Evolutionary conservation across 1,284 basidiomycete genomes (phyloP).

Genomic region (Volvariella volvacea): DNA sequence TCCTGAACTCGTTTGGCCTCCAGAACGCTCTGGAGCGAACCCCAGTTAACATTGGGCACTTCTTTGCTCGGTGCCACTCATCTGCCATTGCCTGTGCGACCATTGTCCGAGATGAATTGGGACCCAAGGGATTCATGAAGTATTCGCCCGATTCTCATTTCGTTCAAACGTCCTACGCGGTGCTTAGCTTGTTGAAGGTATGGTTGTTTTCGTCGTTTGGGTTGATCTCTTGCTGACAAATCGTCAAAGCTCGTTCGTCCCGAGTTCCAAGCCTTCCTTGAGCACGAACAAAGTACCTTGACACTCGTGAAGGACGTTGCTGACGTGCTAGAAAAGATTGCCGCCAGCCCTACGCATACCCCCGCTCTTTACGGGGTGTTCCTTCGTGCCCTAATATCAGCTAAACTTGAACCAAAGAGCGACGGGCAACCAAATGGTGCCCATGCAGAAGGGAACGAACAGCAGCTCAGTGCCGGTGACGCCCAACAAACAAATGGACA

Average conservation of each 20-base stretch:
- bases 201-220: slow-evolving; percentile 13
- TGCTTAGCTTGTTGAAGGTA: slow-evolving; percentile 84
- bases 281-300: slow-evolving; percentile 68
- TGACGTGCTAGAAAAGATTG: slow-evolving; percentile 67
- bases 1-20: slow-evolving; percentile 91
- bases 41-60: slow-evolving; percentile 74
- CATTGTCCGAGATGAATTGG: slow-evolving; percentile 72
- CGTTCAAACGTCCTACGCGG: slow-evolving; percentile 85
- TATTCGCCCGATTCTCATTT: slow-evolving; percentile 91
- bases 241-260: slow-evolving; percentile 64
- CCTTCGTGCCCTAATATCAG: slow-evolving; percentile 71
- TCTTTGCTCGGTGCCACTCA: slow-evolving; percentile 79
- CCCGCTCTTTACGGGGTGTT: slow-evolving; percentile 84
- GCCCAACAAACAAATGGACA: slow-evolving; percentile 9
- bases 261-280: slow-evolving; percentile 72
- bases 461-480: background rate
- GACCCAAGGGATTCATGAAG: slow-evolving; percentile 69
- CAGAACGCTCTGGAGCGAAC: slow-evolving; percentile 85
- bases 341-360: slow-evolving; percentile 73
- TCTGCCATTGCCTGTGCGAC: slow-evolving; percentile 65
- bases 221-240: slow-evolving; percentile 6
- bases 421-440: slow-evolving; percentile 1
- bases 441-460: background rate
- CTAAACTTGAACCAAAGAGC: slow-evolving; percentile 38
- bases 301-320: slow-evolving; percentile 77